Evolutionary conservation across 495 filamentous ascomycete species (phyloP).

Genomic region (Choiromyces venosus): DNA sequence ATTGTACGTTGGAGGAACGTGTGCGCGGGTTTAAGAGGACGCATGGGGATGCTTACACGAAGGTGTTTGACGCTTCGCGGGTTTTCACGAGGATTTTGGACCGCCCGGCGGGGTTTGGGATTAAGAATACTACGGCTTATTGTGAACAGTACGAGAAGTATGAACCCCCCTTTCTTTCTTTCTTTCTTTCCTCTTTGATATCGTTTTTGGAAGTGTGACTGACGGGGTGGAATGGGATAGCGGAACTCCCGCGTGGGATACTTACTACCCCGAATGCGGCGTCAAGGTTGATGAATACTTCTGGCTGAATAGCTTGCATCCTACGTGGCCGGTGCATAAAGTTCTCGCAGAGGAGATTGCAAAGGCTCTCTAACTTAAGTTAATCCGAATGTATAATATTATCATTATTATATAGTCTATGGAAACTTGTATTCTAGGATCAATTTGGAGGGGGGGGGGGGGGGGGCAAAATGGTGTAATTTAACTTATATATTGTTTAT

Average conservation of each 20-base stretch:
- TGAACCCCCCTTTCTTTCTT: slow-evolving; percentile 20
- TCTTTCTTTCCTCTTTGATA: neutral
- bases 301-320: slow-evolving; percentile 59
- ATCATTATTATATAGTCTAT: too few species aligned
- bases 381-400: too few species aligned
- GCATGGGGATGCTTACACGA: slow-evolving; percentile 45
- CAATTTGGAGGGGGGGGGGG: too few species aligned
- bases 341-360: slow-evolving; percentile 52
- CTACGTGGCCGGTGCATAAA: slow-evolving; percentile 56
- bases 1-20: slow-evolving; percentile 41
- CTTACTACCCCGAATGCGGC: slow-evolving; percentile 49
- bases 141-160: slow-evolving; percentile 55
- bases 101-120: slow-evolving; percentile 48
- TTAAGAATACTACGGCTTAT: slow-evolving; percentile 53
- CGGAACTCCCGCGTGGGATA: slow-evolving; percentile 52
- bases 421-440: neutral
- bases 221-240: too few species aligned
- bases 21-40: slow-evolving; percentile 43
- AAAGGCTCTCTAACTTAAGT: slow-evolving; percentile 45
- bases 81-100: slow-evolving; percentile 55
- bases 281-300: slow-evolving; percentile 57
- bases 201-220: slow-evolving; percentile 21
- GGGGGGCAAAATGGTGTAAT: neutral
- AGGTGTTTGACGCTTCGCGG: slow-evolving; percentile 48
- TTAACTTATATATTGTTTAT: neutral